These are phyloP conservation scores for Tetrapisispora namnaoensis DNA, from an alignment of 805 yeast genomes.

Conservation along the genomic window DNA sequence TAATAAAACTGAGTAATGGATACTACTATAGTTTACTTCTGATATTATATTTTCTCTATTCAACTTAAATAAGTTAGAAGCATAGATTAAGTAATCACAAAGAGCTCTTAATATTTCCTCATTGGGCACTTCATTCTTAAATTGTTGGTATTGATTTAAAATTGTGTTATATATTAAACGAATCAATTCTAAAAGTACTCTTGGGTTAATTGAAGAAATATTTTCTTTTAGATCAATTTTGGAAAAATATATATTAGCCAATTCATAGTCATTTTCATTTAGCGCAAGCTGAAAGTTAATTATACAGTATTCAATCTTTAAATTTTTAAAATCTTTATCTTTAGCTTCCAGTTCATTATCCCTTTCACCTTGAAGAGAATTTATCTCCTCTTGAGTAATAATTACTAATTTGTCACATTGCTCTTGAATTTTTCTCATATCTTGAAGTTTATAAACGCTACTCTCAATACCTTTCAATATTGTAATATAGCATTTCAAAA, in stretches of 20 bases:
- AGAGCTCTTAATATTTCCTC: constrained; percentile 2
- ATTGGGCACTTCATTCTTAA: constrained; percentile 6
- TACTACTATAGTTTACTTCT: constrained; percentile 11
- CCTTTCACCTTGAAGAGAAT: constrained; percentile 5
- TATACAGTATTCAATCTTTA: constrained; percentile 24
- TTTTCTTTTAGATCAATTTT: constrained; percentile 20
- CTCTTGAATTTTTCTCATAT: constrained; percentile 22
- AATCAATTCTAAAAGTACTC: constrained; percentile 22
- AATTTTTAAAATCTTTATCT: constrained; percentile 6
- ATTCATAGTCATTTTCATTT: constrained; percentile 26
- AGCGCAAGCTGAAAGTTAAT: constrained; percentile 28
- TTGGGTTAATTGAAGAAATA: constrained; percentile 8
- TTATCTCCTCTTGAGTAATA: constrained; percentile 13
- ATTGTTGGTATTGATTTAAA: constrained; percentile 8
- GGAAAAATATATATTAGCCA: constrained; percentile 30
- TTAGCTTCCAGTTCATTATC: neutral
- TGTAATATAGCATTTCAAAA: constrained; percentile 26
- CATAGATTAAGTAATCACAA: constrained; percentile 12
- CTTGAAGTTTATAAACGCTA: constrained; percentile 7
- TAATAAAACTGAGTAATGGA: constrained; percentile 18
- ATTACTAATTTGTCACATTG: constrained; percentile 21
- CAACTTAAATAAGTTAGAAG: constrained; percentile 8
- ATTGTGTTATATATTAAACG: constrained; percentile 30
- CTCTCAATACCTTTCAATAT: constrained; percentile 26
- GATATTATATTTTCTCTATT: constrained; percentile 7